phyloP scores from a whole-genome alignment of 2,329 filamentous ascomycete species.

The Diaporthe velutina region DNA sequence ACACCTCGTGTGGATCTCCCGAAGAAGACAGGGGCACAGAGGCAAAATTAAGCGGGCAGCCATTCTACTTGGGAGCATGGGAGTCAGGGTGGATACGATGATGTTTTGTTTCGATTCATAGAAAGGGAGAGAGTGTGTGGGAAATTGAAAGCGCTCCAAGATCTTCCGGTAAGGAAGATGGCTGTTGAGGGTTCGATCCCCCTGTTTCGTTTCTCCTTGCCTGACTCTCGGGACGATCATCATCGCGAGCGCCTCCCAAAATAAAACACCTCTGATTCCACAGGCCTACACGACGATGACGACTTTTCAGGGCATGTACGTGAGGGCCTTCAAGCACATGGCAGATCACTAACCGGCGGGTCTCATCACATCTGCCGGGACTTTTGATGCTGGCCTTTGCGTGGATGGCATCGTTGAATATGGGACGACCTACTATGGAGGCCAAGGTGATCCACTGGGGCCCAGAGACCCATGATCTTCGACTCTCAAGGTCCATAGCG shows the following conservation, averaged over 20 bases:
- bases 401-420: not conserved
- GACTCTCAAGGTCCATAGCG: not conserved
- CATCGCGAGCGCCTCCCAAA: not conserved
- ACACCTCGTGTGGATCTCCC: not conserved
- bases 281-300: not conserved
- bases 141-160: not conserved
- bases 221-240: not conserved
- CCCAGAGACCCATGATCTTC: not conserved
- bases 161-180: not conserved
- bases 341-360: not conserved
- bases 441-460: not conserved
- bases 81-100: not conserved
- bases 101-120: constrained; percentile 16
- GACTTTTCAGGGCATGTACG: not conserved
- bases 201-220: not conserved
- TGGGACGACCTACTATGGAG: constrained; percentile 7
- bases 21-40: not conserved
- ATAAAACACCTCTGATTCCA: not conserved
- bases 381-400: not conserved
- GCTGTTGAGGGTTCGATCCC: not conserved
- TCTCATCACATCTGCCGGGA: not conserved
- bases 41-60: not conserved
- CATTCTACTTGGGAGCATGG: not conserved
- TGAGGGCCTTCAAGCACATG: not conserved
- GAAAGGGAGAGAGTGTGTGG: not conserved